These are phyloP conservation scores for Podospora comata DNA, from an alignment of 495 filamentous ascomycete species.

Conservation along the genomic window DNA sequence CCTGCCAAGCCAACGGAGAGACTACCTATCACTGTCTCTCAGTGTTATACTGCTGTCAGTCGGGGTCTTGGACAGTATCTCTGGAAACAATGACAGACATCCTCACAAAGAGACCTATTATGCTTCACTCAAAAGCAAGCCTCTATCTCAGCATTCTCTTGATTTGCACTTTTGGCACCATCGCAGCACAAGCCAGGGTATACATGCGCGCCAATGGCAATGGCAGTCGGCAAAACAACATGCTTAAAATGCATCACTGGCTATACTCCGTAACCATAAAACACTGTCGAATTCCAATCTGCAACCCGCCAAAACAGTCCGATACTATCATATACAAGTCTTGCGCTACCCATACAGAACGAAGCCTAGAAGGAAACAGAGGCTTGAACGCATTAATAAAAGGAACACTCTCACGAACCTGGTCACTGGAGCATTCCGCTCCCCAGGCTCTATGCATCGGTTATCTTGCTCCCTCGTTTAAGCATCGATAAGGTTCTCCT, in stretches of 20 bases:
- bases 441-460: constrained; percentile 9
- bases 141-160: not conserved
- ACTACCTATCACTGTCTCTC: not conserved
- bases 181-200: not conserved
- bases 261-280: constrained; percentile 8
- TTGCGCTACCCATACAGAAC: constrained; percentile 21
- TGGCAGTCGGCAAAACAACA: constrained; percentile 17
- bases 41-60: no score
- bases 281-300: constrained; percentile 29
- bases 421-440: constrained; percentile 1
- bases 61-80: no score
- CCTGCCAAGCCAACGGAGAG: not conserved
- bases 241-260: constrained; percentile 10
- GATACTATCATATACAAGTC: constrained; percentile 24
- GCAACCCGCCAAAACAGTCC: constrained; percentile 17
- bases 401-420: constrained; percentile 4
- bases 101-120: no score
- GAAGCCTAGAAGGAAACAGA: constrained; percentile 11
- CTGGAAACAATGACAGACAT: no score
- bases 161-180: not conserved
- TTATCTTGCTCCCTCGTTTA: constrained; percentile 29
- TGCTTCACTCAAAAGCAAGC: no score
- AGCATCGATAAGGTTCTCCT: constrained; percentile 68
- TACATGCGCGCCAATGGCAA: constrained; percentile 5
- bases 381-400: constrained; percentile 5